Evolutionary conservation across 208 protist species (phyloP).

Genomic region (Porcisia deanei): DNA sequence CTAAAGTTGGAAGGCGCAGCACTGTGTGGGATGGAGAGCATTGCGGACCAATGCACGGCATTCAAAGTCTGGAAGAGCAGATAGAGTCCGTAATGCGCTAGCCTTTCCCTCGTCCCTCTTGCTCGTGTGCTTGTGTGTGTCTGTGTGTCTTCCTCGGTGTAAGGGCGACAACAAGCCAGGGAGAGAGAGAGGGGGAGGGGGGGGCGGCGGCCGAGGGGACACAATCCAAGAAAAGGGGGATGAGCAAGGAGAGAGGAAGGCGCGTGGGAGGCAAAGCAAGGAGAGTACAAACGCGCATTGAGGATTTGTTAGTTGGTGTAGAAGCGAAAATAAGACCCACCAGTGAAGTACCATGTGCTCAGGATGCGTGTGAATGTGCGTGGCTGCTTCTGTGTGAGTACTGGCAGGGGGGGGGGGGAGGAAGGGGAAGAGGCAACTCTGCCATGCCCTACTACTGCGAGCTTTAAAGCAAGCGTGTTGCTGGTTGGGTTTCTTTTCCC

Average conservation of each 20-base stretch:
- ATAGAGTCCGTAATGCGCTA: neutral
- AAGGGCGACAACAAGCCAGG: neutral
- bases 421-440: neutral
- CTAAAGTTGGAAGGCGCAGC: neutral
- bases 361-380: neutral
- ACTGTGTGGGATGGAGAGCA: slow-evolving; percentile 6
- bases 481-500: neutral
- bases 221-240: neutral
- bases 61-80: neutral
- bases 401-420: no score
- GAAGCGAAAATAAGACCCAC: neutral
- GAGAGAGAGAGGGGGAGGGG: neutral
- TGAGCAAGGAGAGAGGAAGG: neutral
- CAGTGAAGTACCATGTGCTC: neutral
- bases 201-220: no score
- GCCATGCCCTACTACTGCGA: neutral
- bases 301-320: neutral
- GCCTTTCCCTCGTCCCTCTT: neutral
- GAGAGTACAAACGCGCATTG: neutral
- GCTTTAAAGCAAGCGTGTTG: neutral
- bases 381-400: no score
- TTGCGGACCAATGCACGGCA: neutral
- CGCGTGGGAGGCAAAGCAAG: neutral
- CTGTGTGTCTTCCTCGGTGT: neutral
- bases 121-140: neutral